A percentile compares a stretch with the other conserved stretches of the same genome.
These are phyloP conservation scores for Gaertneriomyces sp. DNA, from an alignment of 192 early-diverging fungal genomes.

Conservation along the genomic window DNA sequence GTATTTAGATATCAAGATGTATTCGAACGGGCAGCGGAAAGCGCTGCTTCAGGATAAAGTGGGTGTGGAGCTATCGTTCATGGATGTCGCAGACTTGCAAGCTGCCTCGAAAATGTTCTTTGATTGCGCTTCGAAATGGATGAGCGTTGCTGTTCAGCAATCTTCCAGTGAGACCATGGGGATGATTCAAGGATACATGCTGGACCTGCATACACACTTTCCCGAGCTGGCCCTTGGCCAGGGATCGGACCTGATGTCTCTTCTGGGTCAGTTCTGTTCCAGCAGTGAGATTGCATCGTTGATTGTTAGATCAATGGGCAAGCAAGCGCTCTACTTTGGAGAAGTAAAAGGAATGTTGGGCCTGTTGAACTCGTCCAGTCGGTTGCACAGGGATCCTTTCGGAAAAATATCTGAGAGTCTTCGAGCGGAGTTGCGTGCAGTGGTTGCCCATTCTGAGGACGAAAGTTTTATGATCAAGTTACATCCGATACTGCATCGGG, in stretches of 20 bases:
- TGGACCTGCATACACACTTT: conserved; percentile 47
- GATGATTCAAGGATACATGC: conserved; percentile 44
- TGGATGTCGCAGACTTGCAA: conserved; percentile 35
- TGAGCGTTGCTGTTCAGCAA: conserved; percentile 29
- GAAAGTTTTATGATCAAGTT: conserved; percentile 17
- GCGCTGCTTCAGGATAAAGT: conserved; percentile 27
- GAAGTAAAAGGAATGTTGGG: conserved; percentile 44
- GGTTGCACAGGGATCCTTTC: neutral
- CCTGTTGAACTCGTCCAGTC: conserved; percentile 1
- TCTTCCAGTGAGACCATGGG: conserved; percentile 46
- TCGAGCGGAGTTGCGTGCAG: conserved; percentile 12
- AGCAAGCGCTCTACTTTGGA: conserved; percentile 43
- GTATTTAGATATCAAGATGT: conserved; percentile 29
- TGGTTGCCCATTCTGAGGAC: conserved; percentile 12
- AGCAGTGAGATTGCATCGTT: conserved; percentile 37
- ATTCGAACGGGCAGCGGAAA: conserved; percentile 51
- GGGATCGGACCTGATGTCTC: conserved; percentile 30
- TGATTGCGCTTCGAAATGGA: conserved; percentile 31
- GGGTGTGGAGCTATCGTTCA: conserved; percentile 30
- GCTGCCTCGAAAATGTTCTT: conserved; percentile 36
- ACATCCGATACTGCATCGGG: conserved; percentile 31
- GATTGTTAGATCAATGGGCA: conserved; percentile 37
- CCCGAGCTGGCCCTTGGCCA: conserved; percentile 38
- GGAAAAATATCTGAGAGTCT: conserved; percentile 9
- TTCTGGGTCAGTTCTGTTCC: conserved; percentile 43